These are phyloP conservation scores for Camellia japonica DNA, from an alignment of 148 eudicot species.

Conservation along the genomic window DNA sequence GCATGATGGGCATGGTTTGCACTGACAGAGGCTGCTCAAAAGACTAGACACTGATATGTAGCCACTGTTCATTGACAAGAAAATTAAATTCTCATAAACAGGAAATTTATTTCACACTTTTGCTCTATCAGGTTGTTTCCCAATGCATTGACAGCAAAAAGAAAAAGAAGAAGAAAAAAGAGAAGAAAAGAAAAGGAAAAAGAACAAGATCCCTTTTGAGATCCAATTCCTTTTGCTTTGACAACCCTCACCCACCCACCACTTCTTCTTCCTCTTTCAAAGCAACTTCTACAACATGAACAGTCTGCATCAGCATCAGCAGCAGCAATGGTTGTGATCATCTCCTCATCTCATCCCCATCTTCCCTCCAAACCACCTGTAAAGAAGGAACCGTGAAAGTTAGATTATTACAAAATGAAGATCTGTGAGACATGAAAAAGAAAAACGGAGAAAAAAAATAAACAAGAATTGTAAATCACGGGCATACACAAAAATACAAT, in stretches of 20 bases:
- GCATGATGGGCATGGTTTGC: constrained; percentile 6
- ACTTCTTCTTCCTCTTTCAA: too few species aligned
- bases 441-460: too few species aligned
- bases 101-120: constrained; percentile 25
- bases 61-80: constrained; percentile 20
- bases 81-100: constrained; percentile 17
- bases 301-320: not conserved
- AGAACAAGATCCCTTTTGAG: constrained; percentile 27
- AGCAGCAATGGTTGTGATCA: not conserved
- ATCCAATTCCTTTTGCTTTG: constrained; percentile 27
- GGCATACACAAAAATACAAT: too few species aligned
- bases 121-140: constrained; percentile 25
- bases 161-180: not conserved
- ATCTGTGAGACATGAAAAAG: too few species aligned
- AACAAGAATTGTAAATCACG: not conserved
- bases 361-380: constrained; percentile 36
- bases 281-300: not conserved
- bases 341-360: constrained; percentile 20
- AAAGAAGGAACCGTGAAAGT: not conserved
- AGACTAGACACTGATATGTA: constrained; percentile 2
- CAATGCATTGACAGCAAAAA: constrained; percentile 21
- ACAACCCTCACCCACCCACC: not conserved
- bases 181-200: constrained; percentile 13
- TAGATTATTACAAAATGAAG: too few species aligned
- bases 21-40: constrained; percentile 9